Percentiles rank a stretch among this genome's conserved stretches.
phyloP scores from a whole-genome alignment of 306 rosid species.

The Corylus heterophylla region DNA sequence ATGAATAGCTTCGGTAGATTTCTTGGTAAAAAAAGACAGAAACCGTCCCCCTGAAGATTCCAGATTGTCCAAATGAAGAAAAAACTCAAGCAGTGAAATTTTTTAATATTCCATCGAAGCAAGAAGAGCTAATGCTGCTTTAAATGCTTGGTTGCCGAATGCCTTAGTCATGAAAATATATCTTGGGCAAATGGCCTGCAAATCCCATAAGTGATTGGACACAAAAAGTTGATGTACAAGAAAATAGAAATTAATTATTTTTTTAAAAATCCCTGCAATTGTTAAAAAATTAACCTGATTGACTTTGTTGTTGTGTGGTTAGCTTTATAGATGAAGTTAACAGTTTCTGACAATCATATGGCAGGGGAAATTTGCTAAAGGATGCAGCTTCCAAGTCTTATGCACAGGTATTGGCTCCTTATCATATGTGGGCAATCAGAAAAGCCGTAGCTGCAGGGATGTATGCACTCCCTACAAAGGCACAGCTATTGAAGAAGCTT shows the following conservation, averaged over 20 bases:
- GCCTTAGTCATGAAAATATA: background rate
- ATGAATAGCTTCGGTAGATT: background rate
- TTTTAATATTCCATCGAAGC: background rate
- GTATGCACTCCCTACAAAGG: constrained; percentile 80
- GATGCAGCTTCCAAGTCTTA: constrained; percentile 92
- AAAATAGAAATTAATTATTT: background rate
- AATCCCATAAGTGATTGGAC: background rate
- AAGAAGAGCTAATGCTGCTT: background rate
- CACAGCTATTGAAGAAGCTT: constrained; percentile 67
- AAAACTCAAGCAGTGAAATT: background rate
- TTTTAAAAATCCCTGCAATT: background rate
- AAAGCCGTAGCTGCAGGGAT: constrained; percentile 90
- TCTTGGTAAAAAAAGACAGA: background rate
- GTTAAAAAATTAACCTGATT: background rate
- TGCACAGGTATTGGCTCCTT: constrained; percentile 70
- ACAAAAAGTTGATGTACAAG: background rate
- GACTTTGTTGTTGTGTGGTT: background rate
- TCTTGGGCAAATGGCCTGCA: background rate
- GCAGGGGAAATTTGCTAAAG: constrained; percentile 78
- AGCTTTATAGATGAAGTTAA: background rate
- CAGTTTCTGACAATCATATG: constrained; percentile 27
- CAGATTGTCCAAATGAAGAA: background rate
- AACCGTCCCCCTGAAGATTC: background rate
- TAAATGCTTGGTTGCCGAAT: background rate
- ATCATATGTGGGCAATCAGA: constrained; percentile 92